A percentile compares a stretch with the other conserved stretches of the same genome.
Evolutionary conservation across 2,329 filamentous ascomycete genomes (phyloP).

Genomic region (Elsinoe necatrix): DNA sequence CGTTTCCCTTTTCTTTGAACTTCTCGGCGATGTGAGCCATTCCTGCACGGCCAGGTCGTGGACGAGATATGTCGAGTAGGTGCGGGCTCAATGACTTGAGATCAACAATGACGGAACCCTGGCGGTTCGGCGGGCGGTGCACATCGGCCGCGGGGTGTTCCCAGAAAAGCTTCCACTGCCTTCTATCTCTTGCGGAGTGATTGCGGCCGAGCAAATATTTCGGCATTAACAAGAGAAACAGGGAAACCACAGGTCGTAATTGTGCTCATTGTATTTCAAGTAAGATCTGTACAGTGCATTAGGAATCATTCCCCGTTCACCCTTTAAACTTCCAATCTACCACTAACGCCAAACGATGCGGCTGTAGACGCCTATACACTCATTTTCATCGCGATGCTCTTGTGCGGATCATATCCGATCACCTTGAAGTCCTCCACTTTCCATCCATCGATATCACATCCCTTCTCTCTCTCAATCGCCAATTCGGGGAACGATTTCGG

Average conservation of each 20-base stretch:
- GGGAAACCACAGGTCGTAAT: too few relatives aligned
- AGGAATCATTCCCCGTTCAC: too few relatives aligned
- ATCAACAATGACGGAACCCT: slow-evolving; percentile 15
- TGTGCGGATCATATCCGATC: slow-evolving; percentile 82
- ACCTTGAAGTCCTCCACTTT: slow-evolving; percentile 79
- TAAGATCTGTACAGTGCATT: too few relatives aligned
- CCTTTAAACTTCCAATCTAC: not conserved
- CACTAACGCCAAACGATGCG: not conserved
- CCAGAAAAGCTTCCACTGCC: slow-evolving; percentile 8
- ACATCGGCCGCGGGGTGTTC: not conserved
- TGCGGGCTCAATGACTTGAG: not conserved
- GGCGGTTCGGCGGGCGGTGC: not conserved
- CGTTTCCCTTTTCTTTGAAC: slow-evolving; percentile 50
- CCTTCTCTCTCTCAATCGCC: slow-evolving; percentile 58
- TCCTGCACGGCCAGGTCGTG: not conserved
- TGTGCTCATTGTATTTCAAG: too few relatives aligned
- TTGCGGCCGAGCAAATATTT: not conserved
- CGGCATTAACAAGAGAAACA: not conserved
- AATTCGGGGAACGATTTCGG: slow-evolving; percentile 74
- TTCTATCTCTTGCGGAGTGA: slow-evolving; percentile 1
- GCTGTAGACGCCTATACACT: slow-evolving; percentile 53
- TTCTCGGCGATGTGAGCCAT: slow-evolving; percentile 36
- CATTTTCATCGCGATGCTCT: slow-evolving; percentile 97
- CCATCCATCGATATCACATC: slow-evolving; percentile 83
- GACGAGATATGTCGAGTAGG: not conserved